Evolutionary conservation across 163 green algal species (phyloP).

Genomic region (Prototheca stagnorum): DNA sequence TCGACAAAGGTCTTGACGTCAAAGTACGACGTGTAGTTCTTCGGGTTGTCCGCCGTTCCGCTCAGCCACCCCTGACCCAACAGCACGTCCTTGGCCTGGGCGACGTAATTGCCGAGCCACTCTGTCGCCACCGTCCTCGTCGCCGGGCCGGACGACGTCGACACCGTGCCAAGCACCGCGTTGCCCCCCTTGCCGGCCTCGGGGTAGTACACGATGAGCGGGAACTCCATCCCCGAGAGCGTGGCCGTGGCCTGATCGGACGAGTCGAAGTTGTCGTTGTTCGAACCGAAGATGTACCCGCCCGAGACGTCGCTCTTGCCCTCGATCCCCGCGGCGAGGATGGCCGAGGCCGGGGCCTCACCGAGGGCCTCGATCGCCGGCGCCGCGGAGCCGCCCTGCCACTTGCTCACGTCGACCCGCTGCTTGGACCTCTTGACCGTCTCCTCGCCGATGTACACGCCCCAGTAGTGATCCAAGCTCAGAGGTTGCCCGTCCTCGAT

Average conservation of each 20-base stretch:
- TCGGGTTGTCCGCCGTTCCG: too few relatives aligned
- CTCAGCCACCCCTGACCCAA: conserved; percentile 4
- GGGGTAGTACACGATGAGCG: too few relatives aligned
- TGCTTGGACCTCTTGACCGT: neutral
- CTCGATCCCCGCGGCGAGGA: too few relatives aligned
- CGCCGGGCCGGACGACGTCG: too few relatives aligned
- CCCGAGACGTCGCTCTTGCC: neutral
- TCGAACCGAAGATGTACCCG: conserved; percentile 1
- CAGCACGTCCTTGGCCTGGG: neutral
- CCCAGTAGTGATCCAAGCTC: neutral
- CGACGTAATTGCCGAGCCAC: too few relatives aligned
- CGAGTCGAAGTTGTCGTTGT: neutral
- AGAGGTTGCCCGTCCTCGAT: neutral
- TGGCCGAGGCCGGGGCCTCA: neutral
- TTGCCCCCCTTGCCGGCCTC: too few relatives aligned
- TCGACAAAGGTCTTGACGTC: conserved; percentile 39
- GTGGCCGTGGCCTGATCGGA: too few relatives aligned
- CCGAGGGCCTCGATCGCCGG: neutral
- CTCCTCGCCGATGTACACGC: conserved; percentile 2
- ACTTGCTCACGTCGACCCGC: neutral
- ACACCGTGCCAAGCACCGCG: too few relatives aligned
- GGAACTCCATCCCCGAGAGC: too few relatives aligned
- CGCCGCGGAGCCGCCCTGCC: neutral
- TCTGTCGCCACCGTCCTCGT: neutral
- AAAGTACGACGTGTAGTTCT: conserved; percentile 29